Evolutionary conservation across 768 basidiomycete genomes (phyloP).

Genomic region (Imleria badia): DNA sequence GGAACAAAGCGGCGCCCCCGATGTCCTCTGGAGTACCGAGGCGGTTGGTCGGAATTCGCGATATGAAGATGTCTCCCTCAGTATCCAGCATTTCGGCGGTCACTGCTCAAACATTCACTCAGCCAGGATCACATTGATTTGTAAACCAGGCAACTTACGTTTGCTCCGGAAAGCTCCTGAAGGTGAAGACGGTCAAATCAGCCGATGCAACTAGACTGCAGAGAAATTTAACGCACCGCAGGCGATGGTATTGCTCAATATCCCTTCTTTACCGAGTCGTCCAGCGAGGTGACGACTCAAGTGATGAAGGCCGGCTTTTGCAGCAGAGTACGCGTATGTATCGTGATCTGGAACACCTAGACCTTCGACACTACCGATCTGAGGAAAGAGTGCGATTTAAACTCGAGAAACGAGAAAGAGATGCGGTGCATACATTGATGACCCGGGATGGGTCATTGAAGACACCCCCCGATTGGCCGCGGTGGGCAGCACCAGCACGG

Average conservation of each 20-base stretch:
- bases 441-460: conserved; percentile 54
- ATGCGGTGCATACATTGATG: conserved; percentile 48
- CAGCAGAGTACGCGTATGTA: conserved; percentile 64
- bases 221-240: conserved; percentile 41
- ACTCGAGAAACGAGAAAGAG: background rate
- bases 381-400: background rate
- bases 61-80: conserved; percentile 43
- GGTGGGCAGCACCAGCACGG: conserved; percentile 42
- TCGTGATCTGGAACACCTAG: conserved; percentile 51
- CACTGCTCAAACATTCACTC: conserved; percentile 37
- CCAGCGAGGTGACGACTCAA: conserved; percentile 57
- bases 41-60: conserved; percentile 46
- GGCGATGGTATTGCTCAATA: conserved; percentile 63
- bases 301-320: conserved; percentile 63
- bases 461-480: conserved; percentile 35
- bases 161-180: conserved; percentile 43
- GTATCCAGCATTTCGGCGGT: conserved; percentile 51
- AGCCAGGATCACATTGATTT: background rate
- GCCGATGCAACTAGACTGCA: background rate
- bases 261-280: conserved; percentile 54
- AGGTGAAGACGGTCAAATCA: background rate
- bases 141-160: conserved; percentile 26
- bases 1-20: conserved; percentile 59
- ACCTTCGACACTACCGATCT: conserved; percentile 68
- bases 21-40: conserved; percentile 67